Conservation (phyloP, 2,329 filamentous ascomycete genomes). For the Fusarium sulawesiense region DNA sequence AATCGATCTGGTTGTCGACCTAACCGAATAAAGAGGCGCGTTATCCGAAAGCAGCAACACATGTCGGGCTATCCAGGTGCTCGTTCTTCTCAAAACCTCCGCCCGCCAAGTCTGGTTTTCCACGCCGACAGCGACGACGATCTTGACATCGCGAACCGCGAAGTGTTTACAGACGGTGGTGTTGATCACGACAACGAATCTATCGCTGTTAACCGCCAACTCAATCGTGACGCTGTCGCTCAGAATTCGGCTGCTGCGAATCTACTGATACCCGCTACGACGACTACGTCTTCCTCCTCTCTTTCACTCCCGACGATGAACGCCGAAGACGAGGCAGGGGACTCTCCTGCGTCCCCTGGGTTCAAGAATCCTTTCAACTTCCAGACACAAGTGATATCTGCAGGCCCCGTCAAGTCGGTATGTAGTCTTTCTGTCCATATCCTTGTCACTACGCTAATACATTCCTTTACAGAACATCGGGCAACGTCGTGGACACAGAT, state of each 20-base stretch:
- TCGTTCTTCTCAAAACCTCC: conserved; percentile 38
- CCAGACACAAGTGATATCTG: conserved; percentile 81
- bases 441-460: conserved; percentile 10
- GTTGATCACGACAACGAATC: conserved; percentile 17
- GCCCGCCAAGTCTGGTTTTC: conserved; percentile 44
- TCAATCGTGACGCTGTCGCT: conserved; percentile 30
- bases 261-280: conserved; percentile 32
- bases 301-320: conserved; percentile 36
- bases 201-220: conserved; percentile 21
- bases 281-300: conserved; percentile 27
- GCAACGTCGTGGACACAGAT: conserved; percentile 93
- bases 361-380: conserved; percentile 89
- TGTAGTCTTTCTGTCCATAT: conserved; percentile 44
- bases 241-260: conserved; percentile 35
- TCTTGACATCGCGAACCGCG: conserved; percentile 6
- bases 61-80: conserved; percentile 40
- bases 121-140: conserved; percentile 39
- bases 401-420: conserved; percentile 81
- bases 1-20: conserved; percentile 14
- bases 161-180: conserved; percentile 18
- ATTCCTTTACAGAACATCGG: conserved; percentile 76
- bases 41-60: conserved; percentile 36
- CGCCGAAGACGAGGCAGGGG: conserved; percentile 24
- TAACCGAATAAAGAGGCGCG: conserved; percentile 30
- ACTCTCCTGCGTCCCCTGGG: conserved; percentile 40